Base-by-base conservation (phyloP, 2,329 filamentous ascomycete genomes). In the Magnaporthiopsis incrustans region DNA sequence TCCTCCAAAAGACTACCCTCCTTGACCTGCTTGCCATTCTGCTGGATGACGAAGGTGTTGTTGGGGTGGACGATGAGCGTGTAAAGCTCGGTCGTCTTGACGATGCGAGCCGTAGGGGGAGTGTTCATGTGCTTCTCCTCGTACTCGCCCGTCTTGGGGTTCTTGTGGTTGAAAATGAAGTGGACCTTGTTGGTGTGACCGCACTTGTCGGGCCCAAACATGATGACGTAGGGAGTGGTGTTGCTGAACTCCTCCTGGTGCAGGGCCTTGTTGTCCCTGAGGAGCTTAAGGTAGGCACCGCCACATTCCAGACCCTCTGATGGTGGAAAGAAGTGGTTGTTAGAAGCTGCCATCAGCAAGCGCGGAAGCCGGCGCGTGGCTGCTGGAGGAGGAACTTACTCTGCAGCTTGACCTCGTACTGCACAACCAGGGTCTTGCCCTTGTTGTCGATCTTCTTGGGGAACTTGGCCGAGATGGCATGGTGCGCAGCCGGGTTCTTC, bases 151-250 rank as follows among this genome's bases (percentile, higher is more conserved):
- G 92, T 97, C 90, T 97, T 97, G 76, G 95, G 95, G 87, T 98
- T 99, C 91, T 98, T 99, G 90, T 99, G 95, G 81, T 96, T 95
- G 88, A 99, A 96, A 79, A 99, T 99, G 82, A 99, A 97, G 79
- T 87, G 85, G 63, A 96, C 91, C 89, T 98, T 98, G 89, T 99
- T 99, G 79, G 92, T 98, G 77, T 92, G 86, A 78, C 95, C 95
- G 78, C 95, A 99, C 89, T 98, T 98, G 84, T 99, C 95, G 72
- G 95, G 95, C 71, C 95, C 95, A 77, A 99, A 99, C 95, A 99
- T 99, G 85, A 99, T 96, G 71, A 99, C 91, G 76, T 99, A 99
- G 61, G 95, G 95, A 58, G 94, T 97, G 67, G 89, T 87, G 81
- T 99, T 98, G 78, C 91, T 92, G 84, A 99, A 99, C 83, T 99